These are phyloP conservation scores for Solanum bulbocastanum DNA, from an alignment of 257 asterid species.

Conservation along the genomic window DNA sequence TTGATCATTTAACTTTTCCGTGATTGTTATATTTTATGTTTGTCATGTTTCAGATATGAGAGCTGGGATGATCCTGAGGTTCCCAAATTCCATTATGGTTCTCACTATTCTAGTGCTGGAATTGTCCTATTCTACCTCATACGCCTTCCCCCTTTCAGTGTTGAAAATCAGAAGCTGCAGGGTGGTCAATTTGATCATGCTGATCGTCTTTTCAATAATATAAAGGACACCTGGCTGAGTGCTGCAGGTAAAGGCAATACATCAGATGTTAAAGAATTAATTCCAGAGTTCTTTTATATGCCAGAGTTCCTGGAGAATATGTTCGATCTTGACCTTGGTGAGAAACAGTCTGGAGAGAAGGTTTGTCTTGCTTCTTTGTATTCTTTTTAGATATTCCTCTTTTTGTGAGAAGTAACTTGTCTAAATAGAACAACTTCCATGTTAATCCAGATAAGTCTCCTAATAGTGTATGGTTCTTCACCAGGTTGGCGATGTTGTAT, in stretches of 20 bases:
- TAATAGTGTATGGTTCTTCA: conserved; percentile 19
- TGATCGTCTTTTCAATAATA: conserved; percentile 93
- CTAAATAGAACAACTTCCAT: background rate
- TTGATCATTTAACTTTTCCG: background rate
- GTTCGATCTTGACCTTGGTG: conserved; percentile 94
- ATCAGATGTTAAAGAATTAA: conserved; percentile 95
- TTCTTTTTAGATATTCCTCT: background rate
- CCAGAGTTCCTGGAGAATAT: conserved; percentile 89
- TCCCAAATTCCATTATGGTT: conserved; percentile 98
- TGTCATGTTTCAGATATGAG: conserved; percentile 47
- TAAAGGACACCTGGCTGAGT: conserved; percentile 90
- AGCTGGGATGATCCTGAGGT: conserved; percentile 99
- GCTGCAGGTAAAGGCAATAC: conserved; percentile 99
- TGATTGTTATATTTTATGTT: conserved; percentile 5
- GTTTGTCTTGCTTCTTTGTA: conserved; percentile 26
- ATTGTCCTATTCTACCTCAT: conserved; percentile 94
- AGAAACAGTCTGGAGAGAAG: conserved; percentile 99
- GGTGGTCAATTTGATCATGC: conserved; percentile 99
- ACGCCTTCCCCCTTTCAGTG: conserved; percentile 91
- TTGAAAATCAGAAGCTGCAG: conserved; percentile 89
- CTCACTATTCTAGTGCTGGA: conserved; percentile 99
- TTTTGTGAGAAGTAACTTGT: background rate
- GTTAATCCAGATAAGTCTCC: background rate
- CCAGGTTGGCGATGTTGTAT: conserved; percentile 85
- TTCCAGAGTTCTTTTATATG: conserved; percentile 95